Conservation (phyloP, 2,329 filamentous ascomycete genomes). For the Volutella citrinella region DNA sequence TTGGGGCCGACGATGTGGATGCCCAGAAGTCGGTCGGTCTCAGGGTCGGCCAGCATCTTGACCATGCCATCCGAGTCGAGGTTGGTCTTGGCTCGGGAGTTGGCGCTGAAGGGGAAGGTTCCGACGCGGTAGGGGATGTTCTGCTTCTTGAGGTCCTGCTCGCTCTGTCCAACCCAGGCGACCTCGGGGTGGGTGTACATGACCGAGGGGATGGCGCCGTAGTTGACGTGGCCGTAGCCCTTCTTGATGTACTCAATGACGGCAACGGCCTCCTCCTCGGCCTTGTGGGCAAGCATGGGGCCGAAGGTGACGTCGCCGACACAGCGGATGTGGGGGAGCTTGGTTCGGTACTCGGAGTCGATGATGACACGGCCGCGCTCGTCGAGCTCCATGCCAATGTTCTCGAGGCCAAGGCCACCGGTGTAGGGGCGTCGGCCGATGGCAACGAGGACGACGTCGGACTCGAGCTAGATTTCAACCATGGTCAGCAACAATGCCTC, state of each 20-base stretch:
- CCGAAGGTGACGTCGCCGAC: conserved; percentile 96
- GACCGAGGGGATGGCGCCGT: conserved; percentile 93
- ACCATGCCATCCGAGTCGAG: conserved; percentile 92
- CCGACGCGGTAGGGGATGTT: conserved; percentile 91
- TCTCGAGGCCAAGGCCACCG: conserved; percentile 85
- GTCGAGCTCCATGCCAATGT: conserved; percentile 86
- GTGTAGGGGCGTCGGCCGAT: conserved; percentile 97
- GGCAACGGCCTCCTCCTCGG: conserved; percentile 95
- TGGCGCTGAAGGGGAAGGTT: conserved; percentile 95
- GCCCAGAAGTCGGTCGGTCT: conserved; percentile 93
- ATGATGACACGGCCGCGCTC: conserved; percentile 94
- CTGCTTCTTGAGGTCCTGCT: conserved; percentile 88
- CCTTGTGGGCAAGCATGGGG: conserved; percentile 99
- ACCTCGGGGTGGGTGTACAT: conserved; percentile 99
- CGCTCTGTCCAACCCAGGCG: conserved; percentile 96
- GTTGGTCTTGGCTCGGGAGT: conserved; percentile 98
- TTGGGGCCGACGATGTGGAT: conserved; percentile 96
- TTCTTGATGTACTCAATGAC: conserved; percentile 97
- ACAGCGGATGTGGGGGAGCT: conserved; percentile 93
- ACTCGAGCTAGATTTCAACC: conserved; percentile 73
- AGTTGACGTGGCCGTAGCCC: conserved; percentile 98
- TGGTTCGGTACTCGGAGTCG: conserved; percentile 98
- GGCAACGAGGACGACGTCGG: conserved; percentile 92
- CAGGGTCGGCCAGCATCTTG: conserved; percentile 93
- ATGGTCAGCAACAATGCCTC: conserved; percentile 17